Base-by-base conservation (phyloP, 257 asterid genomes). In the Nicotiana tabacum region DNA sequence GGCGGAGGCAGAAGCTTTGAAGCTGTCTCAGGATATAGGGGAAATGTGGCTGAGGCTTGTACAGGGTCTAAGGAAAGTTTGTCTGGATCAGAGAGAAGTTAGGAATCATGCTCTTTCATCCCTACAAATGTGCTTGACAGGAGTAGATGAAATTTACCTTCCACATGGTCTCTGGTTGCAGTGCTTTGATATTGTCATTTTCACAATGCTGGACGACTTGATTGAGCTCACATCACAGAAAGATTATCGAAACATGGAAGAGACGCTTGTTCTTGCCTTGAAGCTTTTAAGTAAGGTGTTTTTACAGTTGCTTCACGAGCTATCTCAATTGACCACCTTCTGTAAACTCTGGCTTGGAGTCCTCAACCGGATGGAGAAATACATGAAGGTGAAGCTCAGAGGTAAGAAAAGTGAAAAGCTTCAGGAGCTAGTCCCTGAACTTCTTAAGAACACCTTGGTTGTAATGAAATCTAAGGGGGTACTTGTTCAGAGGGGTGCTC, bases 11-110 rank as follows among this genome's bases (percentile, higher is more conserved):
- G 98, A 92, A 82, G 92, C 92, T 32, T 84, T 86, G 29, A 95
- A 89, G 86, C 60, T 91, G 83, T 90, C 91, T 56, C 97, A 92
- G 84, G 99, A 95, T 87, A 91, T 95, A 4, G 97, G 98, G 66
- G 99, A 95, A 86, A 93, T 95, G 98, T 95, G 99, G 99, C 87
- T 93, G 89, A 90, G 92, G 93, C 98, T 95, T 77, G 92, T 89
- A 35, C 99, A 95, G 93, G 98, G 91, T 27, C 83, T 95, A 86
- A 89, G 97, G 83, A 95, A 95, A 85, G 96, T 93, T 48, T 95
- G 99, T 89, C 87, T 95, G 83, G 98, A 95, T 80, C 99, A 95
- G 89, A 88, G 99, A 87, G 99, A 95, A 88, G 98, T 95, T 56
- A 87, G 99, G 85, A 95, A 92, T 87, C 99, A 95, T 21, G 93